Evolutionary conservation across 2,329 filamentous ascomycete species (phyloP), one percentile per base, ranked within the genome.

Genomic region (Alternaria tenuissima): DNA sequence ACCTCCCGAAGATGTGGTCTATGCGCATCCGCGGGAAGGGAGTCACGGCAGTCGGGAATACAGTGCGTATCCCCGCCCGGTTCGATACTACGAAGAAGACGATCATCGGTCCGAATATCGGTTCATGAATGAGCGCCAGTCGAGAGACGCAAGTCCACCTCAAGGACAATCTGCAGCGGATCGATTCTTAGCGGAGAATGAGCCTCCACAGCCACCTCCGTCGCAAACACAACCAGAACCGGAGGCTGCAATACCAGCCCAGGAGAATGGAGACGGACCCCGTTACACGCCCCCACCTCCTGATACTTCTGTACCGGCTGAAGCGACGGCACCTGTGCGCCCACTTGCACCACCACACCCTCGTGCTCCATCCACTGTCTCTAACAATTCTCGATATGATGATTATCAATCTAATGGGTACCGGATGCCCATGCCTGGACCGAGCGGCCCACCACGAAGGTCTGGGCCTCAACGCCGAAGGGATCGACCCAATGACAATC

Each of bases 311-410:
- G 48, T 57, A 34, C 54, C 65, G n/a, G 65, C 52, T 30, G 71
- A 72, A 30, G 20, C 59, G 34, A 63, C 62, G 9, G 62, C 61
- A 7, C 62, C 57, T 11, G 55, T 54, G 44, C 65, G 62, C 9
- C 47, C 68, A 18, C 65, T 70, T 32, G 62, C 61, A n/a, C 53
- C 68, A 7, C 65, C 64, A 22, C 70, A 66, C 14, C 69, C 65
- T 39, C 54, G 63, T 38, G 66, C 73, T 30, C 70, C 70, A 20
- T 76, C 75, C 3, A 73, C 71, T 9, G 65, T 74, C 6, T 76
- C 75, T 8, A 78, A 78, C 61, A 69, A 73, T 9, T 76, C 76
- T 7, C 68, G 68, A 30, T 71, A 74, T 52, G 73, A 76, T 30
- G 74, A 76, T 5, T 59, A 66, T 43, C 64, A 63, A 47, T 30